Base-by-base conservation (phyloP, 2,329 filamentous ascomycete species). In the Arthrobotrys iridis region DNA sequence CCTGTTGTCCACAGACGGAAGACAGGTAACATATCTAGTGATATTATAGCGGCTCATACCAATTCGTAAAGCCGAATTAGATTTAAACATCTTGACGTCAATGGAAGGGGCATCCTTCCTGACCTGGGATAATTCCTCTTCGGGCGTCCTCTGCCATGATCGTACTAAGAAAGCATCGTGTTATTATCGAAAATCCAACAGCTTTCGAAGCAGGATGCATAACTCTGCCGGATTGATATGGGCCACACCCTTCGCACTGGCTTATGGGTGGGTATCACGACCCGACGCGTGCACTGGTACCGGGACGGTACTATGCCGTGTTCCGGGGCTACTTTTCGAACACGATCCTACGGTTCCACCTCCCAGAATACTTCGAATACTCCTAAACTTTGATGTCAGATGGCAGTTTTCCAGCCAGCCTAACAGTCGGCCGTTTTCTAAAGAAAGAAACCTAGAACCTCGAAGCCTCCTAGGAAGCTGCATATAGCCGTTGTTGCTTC, bases 391-490 rank as follows among this genome's bases (percentile, higher is more conserved):
- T n/a, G n/a, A n/a, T n/a, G n/a, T n/a, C n/a, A n/a, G n/a, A n/a
- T n/a, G n/a, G n/a, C n/a, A n/a, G 43, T n/a, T 37, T 43, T 18
- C 52, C 4, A 41, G 40, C 60, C 22, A 40, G 33, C 28, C 40
- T 37, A 45, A 22, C 22, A 20, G n/a, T 50, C 33, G 43, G 22
- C 68, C 43, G 18, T 66, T 60, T 58, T 66, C 63, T 52, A 68
- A 64, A 68, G 62, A 74, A 74, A 67, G 70, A 60, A 74, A 59
- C 63, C 55, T 33, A 10, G 45, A 55, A 24, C 55, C 26, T 66
- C 41, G 22, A 55, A 55, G 68, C 62, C 62, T 63, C 30, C 70
- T 37, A 75, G 71, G 63, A 68, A 64, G 24, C 15, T 59, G 71
- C 71, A 68, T 63, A 46, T 33, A 15, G 35, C 48, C 71, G 63